Evolutionary conservation across 2,329 filamentous ascomycete species (phyloP).

Genomic region (Verticillium alfalfae): DNA sequence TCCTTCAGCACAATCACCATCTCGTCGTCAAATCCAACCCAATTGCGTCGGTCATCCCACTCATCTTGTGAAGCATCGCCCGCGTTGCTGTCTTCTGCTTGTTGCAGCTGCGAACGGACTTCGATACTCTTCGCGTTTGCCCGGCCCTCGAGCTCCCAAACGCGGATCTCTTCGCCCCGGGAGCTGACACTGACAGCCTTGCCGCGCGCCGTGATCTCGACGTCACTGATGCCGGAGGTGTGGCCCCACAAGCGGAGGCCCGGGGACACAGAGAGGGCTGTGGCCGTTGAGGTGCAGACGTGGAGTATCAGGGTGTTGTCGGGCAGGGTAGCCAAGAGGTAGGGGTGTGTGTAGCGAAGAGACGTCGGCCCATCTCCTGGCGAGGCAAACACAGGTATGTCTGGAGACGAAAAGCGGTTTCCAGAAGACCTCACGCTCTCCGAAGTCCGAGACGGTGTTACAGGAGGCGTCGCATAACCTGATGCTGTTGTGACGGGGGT

Average conservation of each 20-base stretch:
- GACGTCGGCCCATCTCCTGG: conserved; percentile 46
- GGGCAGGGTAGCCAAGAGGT: conserved; percentile 74
- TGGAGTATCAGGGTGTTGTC: conserved; percentile 86
- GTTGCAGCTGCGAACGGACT: conserved; percentile 33
- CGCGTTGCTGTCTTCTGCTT: not conserved
- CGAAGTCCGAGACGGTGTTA: not conserved
- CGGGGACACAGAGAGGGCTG: conserved; percentile 61
- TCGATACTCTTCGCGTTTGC: conserved; percentile 43
- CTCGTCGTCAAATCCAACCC: conserved; percentile 87
- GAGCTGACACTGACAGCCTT: conserved; percentile 87
- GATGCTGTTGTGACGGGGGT: conserved; percentile 18
- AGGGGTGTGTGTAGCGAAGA: conserved; percentile 73
- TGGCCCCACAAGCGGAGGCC: conserved; percentile 84
- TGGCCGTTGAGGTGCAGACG: conserved; percentile 68
- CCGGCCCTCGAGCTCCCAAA: conserved; percentile 85
- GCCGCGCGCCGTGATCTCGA: conserved; percentile 76
- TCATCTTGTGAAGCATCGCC: conserved; percentile 9
- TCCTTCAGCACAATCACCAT: conserved; percentile 84
- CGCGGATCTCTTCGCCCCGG: conserved; percentile 70
- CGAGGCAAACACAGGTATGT: not conserved
- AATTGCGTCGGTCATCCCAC: conserved; percentile 48
- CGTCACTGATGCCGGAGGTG: conserved; percentile 81
- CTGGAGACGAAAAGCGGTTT: not conserved
- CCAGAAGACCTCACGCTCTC: not conserved
- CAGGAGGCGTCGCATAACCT: not conserved